Conservation (phyloP, 1,284 basidiomycete genomes). For the Fereydounia khargensis region DNA sequence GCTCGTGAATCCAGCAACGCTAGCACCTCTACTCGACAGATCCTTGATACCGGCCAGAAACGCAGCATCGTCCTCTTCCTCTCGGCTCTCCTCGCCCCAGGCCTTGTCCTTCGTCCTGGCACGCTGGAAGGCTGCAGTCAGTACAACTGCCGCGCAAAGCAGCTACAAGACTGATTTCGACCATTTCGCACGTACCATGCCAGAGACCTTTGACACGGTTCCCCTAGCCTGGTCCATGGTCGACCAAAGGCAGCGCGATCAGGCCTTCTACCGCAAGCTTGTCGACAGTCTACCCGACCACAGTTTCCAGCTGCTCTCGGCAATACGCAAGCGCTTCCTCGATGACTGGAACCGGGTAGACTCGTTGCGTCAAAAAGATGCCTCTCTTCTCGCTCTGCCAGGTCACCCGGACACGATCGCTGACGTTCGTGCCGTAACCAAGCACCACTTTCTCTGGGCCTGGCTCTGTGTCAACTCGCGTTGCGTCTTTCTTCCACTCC, state of each 20-base stretch:
- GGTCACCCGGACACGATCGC: constrained; percentile 1
- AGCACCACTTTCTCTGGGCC: constrained; percentile 23
- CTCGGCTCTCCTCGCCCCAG: constrained; percentile 13
- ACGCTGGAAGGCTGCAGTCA: constrained; percentile 5
- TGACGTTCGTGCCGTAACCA: constrained; percentile 2
- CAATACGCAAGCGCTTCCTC: constrained; percentile 26
- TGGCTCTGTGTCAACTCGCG: constrained; percentile 52
- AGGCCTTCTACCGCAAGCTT: constrained; percentile 6
- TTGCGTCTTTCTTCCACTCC: constrained; percentile 45
- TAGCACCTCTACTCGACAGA: constrained; percentile 8
- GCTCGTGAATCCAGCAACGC: constrained; percentile 21
- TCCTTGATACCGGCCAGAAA: constrained; percentile 1
- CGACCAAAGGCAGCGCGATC: not conserved
- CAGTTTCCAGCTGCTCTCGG: constrained; percentile 4
- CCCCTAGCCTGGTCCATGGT: constrained; percentile 29
- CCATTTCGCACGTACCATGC: constrained; percentile 32
- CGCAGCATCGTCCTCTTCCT: not conserved
- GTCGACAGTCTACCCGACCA: constrained; percentile 20
- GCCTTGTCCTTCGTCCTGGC: constrained; percentile 17
- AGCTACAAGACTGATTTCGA: constrained; percentile 1
- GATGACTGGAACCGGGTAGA: constrained; percentile 21
- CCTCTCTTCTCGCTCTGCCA: constrained; percentile 10
- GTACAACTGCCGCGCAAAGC: not conserved
- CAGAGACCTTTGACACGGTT: constrained; percentile 20
- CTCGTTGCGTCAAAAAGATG: constrained; percentile 1